These are phyloP conservation scores for Leccinellum rugosiceps DNA, from an alignment of 768 basidiomycete species.

Conservation along the genomic window DNA sequence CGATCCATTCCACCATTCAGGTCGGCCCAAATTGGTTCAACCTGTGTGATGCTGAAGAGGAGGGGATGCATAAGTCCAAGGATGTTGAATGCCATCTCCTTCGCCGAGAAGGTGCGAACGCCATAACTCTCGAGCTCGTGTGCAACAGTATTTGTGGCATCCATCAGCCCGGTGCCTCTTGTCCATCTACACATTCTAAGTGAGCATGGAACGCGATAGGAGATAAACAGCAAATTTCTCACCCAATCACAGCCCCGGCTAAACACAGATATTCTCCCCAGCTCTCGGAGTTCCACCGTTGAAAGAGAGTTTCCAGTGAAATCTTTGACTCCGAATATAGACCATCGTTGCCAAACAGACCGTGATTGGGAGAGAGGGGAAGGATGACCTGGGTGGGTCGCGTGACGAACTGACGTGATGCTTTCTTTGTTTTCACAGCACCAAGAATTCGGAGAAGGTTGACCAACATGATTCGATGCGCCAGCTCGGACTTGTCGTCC, in stretches of 20 bases:
- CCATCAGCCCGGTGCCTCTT: conserved; percentile 97
- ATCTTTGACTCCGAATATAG: conserved; percentile 99
- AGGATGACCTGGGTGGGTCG: conserved; percentile 98
- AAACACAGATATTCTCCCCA: conserved; percentile 99
- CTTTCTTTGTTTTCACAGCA: conserved; percentile 98
- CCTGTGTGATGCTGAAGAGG: conserved; percentile 98
- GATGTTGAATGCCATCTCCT: conserved; percentile 99
- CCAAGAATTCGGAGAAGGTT: conserved; percentile 95
- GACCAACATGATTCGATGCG: conserved; percentile 98
- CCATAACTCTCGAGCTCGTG: conserved; percentile 91
- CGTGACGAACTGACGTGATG: conserved; percentile 92
- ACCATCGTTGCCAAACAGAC: conserved; percentile 96
- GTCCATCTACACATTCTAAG: conserved; percentile 67
- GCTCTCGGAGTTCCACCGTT: conserved; percentile 95
- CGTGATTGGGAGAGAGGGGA: conserved; percentile 97
- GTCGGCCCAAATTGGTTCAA: conserved; percentile 99
- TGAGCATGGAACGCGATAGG: conserved; percentile 10
- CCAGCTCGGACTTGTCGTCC: conserved; percentile 96
- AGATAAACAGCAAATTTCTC: conserved; percentile 28
- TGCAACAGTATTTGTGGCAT: conserved; percentile 89
- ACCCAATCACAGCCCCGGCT: conserved; percentile 98
- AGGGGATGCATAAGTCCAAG: conserved; percentile 99
- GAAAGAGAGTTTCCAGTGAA: conserved; percentile 95
- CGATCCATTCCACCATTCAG: conserved; percentile 98
- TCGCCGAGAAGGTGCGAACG: conserved; percentile 97